These are phyloP conservation scores for Diaporthe vaccinii DNA, from an alignment of 2,329 filamentous ascomycete species.

Conservation along the genomic window DNA sequence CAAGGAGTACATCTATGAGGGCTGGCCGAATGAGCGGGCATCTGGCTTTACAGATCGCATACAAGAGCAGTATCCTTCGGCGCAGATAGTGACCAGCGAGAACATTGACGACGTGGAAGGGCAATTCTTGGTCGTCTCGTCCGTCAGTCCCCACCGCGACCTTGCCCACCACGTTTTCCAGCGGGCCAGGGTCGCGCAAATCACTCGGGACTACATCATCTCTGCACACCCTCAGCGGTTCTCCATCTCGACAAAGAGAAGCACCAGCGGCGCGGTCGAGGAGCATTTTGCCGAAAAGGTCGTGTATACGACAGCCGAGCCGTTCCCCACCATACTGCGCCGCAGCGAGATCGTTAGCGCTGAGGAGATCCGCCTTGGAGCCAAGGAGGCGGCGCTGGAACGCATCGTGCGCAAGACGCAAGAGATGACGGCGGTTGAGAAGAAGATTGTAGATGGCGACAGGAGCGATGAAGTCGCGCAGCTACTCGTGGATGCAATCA, in stretches of 20 bases:
- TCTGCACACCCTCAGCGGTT: constrained; percentile 84
- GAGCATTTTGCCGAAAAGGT: constrained; percentile 88
- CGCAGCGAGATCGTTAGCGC: constrained; percentile 85
- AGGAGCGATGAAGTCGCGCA: constrained; percentile 71
- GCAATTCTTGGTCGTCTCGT: constrained; percentile 87
- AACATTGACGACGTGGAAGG: constrained; percentile 86
- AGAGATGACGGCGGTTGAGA: constrained; percentile 83
- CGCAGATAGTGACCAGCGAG: constrained; percentile 81
- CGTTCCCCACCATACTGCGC: constrained; percentile 91
- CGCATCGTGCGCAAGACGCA: constrained; percentile 91
- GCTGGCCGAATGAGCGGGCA: constrained; percentile 80
- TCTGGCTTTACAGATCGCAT: constrained; percentile 90
- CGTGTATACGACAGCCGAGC: constrained; percentile 84
- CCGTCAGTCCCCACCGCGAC: constrained; percentile 86
- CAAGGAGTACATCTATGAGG: constrained; percentile 94
- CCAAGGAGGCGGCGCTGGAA: constrained; percentile 90
- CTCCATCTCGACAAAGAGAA: constrained; percentile 80
- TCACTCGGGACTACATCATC: constrained; percentile 88
- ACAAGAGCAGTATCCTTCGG: constrained; percentile 89
- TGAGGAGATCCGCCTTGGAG: constrained; percentile 75
- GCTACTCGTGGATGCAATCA: constrained; percentile 80
- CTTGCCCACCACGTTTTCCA: constrained; percentile 87
- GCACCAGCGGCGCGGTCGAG: constrained; percentile 75
- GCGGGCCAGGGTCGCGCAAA: constrained; percentile 84
- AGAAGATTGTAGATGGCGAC: constrained; percentile 79